These are phyloP conservation scores for Apiospora hydei DNA, from an alignment of 2,329 filamentous ascomycete species.

Conservation along the genomic window DNA sequence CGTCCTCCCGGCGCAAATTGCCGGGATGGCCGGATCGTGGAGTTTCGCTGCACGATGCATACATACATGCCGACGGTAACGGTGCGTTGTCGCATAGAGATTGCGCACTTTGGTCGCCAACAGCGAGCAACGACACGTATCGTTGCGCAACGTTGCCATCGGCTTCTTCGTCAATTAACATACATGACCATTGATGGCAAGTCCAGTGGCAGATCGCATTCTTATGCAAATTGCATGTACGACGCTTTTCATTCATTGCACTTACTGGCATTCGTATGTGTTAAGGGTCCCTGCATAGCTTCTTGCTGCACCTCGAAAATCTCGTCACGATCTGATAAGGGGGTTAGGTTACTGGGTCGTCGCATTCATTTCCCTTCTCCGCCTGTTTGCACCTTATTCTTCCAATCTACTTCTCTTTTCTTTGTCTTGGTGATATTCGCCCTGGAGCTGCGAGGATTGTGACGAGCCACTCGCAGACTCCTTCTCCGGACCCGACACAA, in stretches of 20 bases:
- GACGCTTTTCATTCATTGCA: not conserved
- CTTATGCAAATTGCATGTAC: not conserved
- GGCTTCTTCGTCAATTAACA: not conserved
- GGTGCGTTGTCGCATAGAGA: not conserved
- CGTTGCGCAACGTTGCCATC: conserved; percentile 12
- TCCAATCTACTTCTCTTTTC: not conserved
- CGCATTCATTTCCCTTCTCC: not conserved
- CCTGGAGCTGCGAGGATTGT: not conserved
- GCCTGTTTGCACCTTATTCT: not conserved
- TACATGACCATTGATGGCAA: not conserved
- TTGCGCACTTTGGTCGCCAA: not conserved
- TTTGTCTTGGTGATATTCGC: not conserved
- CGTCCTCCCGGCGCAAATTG: not conserved
- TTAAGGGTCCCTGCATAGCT: conserved; percentile 11
- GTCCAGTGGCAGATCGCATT: not conserved
- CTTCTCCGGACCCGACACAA: not conserved
- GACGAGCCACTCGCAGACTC: conserved; percentile 14
- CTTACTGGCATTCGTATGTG: not conserved
- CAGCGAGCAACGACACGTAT: not conserved
- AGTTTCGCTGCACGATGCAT: not conserved
- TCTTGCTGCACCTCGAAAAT: conserved; percentile 2
- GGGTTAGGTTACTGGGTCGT: not conserved
- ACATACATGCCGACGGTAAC: not conserved
- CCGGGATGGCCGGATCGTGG: conserved; percentile 8
- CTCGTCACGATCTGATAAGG: conserved; percentile 23